phyloP scores from a whole-genome alignment of 2,329 filamentous ascomycete species.

The Epicoccum sorghinum region DNA sequence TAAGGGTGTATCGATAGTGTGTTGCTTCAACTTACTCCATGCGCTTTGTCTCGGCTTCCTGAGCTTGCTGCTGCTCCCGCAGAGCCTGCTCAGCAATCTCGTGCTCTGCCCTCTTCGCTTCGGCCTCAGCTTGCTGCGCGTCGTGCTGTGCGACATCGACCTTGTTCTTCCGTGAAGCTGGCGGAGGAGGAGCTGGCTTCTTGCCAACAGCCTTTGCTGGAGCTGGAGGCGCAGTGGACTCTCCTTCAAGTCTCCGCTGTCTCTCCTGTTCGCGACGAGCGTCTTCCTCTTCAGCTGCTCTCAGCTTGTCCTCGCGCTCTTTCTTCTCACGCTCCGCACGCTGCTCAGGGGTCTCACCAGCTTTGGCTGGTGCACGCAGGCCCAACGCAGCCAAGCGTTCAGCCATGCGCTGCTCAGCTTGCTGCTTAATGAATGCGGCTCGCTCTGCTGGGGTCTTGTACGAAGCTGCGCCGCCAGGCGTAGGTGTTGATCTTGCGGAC shows the following conservation, averaged over 20 bases:
- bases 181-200: conserved; percentile 71
- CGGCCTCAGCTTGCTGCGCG: conserved; percentile 57
- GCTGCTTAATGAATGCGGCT: conserved; percentile 94
- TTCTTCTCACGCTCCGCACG: conserved; percentile 85
- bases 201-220: conserved; percentile 50
- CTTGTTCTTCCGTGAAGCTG: conserved; percentile 73
- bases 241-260: conserved; percentile 80
- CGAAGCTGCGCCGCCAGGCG: conserved; percentile 67
- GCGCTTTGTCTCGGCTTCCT: conserved; percentile 73
- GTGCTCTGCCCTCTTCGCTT: conserved; percentile 65
- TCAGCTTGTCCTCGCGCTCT: conserved; percentile 85
- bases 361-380: conserved; percentile 80
- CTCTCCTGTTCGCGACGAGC: conserved; percentile 85
- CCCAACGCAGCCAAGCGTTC: conserved; percentile 92
- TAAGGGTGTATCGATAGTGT: neutral
- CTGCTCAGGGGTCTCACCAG: conserved; percentile 81
- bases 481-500: conserved; percentile 61
- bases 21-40: conserved; percentile 74
- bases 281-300: conserved; percentile 93
- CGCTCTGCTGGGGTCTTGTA: conserved; percentile 93
- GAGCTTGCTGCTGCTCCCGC: conserved; percentile 74
- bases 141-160: conserved; percentile 64
- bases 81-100: conserved; percentile 60
- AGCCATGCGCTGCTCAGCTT: conserved; percentile 95
- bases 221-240: conserved; percentile 68